Percentiles rank a stretch among this genome's conserved stretches.
These are phyloP conservation scores for Chaetomium tenue DNA, from an alignment of 495 filamentous ascomycete genomes.

Conservation along the genomic window DNA sequence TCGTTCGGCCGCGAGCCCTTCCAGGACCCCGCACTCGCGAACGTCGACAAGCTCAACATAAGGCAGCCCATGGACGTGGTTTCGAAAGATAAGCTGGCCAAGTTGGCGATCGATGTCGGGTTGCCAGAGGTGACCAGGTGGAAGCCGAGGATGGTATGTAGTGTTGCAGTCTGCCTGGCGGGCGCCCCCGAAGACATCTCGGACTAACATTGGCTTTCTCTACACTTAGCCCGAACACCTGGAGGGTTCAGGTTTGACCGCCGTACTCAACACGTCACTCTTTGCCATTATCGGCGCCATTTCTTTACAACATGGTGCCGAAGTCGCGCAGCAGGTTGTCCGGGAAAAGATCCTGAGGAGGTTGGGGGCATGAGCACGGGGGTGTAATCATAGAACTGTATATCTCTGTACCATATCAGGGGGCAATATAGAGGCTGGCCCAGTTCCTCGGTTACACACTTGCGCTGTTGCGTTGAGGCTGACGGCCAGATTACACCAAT, in stretches of 20 bases:
- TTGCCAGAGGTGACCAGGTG: constrained; percentile 75
- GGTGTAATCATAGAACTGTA: constrained; percentile 30
- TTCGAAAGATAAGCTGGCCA: constrained; percentile 58
- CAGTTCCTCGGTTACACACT: not conserved
- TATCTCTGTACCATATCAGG: constrained; percentile 34
- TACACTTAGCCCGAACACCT: constrained; percentile 65
- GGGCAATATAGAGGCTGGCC: constrained; percentile 21
- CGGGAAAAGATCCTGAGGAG: constrained; percentile 70
- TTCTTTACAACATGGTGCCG: constrained; percentile 78
- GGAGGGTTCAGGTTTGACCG: constrained; percentile 63
- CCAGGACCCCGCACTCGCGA: constrained; percentile 67
- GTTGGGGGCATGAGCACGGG: constrained; percentile 29
- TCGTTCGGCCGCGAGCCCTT: constrained; percentile 62
- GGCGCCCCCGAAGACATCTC: not conserved
- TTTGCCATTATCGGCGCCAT: constrained; percentile 87
- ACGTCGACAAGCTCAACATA: constrained; percentile 63
- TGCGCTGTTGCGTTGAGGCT: not conserved
- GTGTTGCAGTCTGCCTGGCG: not conserved
- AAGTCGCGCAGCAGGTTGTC: constrained; percentile 69
- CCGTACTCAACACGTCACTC: constrained; percentile 70
- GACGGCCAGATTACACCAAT: not conserved
- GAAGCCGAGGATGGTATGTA: constrained; percentile 75
- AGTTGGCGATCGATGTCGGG: constrained; percentile 66
- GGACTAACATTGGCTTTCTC: constrained; percentile 18
- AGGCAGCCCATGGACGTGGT: constrained; percentile 56